Percentiles rank a stretch among this genome's conserved stretches.
Evolutionary conservation across 176 grass and related monocot genomes (phyloP).

Genomic region (Canna indica): DNA sequence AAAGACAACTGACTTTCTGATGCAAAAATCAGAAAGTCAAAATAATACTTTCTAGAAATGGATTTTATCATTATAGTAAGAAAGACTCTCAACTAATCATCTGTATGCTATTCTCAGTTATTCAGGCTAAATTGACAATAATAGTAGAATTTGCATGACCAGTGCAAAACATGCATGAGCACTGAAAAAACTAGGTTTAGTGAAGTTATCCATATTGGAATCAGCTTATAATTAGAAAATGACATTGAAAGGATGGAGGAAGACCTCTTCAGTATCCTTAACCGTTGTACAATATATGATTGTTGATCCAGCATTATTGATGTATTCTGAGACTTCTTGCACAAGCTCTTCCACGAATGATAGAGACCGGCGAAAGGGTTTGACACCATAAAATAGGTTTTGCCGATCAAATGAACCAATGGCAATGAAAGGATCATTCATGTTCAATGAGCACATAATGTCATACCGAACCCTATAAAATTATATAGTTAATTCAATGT

Average conservation of each 20-base stretch:
- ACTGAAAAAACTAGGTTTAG: neutral
- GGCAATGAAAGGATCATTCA: constrained; percentile 43
- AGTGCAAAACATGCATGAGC: neutral
- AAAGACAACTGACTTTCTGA: neutral
- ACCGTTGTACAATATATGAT: constrained; percentile 90
- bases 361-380: constrained; percentile 48
- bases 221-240: neutral
- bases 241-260: neutral
- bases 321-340: constrained; percentile 61
- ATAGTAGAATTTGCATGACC: neutral
- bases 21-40: neutral
- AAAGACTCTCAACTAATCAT: neutral
- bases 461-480: constrained; percentile 62
- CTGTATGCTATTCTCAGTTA: neutral
- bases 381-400: constrained; percentile 81
- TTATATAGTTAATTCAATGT: constrained; percentile 6
- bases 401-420: constrained; percentile 77
- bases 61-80: neutral
- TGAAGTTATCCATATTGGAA: neutral
- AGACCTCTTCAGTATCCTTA: constrained; percentile 77
- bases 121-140: neutral
- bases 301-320: constrained; percentile 50
- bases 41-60: neutral
- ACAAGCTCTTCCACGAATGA: constrained; percentile 68
- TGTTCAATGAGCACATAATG: constrained; percentile 64